Conservation (phyloP, 495 filamentous ascomycete species). For the Astrothelium subdiscretum region DNA sequence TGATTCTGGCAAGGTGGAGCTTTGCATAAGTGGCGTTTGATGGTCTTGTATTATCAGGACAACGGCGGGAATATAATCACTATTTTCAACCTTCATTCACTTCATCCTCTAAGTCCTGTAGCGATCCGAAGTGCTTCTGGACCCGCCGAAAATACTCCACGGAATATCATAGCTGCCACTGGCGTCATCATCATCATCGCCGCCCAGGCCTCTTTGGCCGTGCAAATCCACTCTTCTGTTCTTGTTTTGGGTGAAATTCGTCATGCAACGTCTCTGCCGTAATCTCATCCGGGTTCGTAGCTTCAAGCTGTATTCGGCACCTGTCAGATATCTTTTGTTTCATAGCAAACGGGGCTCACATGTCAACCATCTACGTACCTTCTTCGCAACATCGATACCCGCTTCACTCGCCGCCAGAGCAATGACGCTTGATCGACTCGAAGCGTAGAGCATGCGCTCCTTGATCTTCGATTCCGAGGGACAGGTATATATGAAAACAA, state of each 20-base stretch:
- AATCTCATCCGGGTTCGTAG: slow-evolving; percentile 64
- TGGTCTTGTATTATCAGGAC: not conserved
- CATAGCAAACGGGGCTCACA: not conserved
- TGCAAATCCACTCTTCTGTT: slow-evolving; percentile 62
- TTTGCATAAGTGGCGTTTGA: too few relatives aligned
- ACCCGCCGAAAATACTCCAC: not conserved
- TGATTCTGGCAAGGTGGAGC: too few relatives aligned
- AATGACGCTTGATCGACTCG: slow-evolving; percentile 63
- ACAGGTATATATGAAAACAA: slow-evolving; percentile 93
- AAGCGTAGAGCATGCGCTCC: slow-evolving; percentile 89
- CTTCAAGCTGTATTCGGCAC: slow-evolving; percentile 44
- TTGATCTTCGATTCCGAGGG: slow-evolving; percentile 71
- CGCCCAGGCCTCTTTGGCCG: slow-evolving; percentile 80
- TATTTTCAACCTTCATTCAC: not conserved
- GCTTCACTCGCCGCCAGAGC: slow-evolving; percentile 54
- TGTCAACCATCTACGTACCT: slow-evolving; percentile 31
- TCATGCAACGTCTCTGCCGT: slow-evolving; percentile 55
- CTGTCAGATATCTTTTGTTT: slow-evolving; percentile 3
- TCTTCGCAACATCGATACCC: slow-evolving; percentile 64
- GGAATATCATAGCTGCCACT: not conserved
- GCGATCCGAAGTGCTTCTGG: not conserved
- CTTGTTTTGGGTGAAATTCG: slow-evolving; percentile 63
- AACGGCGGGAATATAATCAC: too few relatives aligned
- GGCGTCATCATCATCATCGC: slow-evolving; percentile 11
- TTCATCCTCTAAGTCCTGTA: not conserved